These are phyloP conservation scores for Metroxylon sagu DNA, from an alignment of 176 grass and related monocot species.

Conservation along the genomic window DNA sequence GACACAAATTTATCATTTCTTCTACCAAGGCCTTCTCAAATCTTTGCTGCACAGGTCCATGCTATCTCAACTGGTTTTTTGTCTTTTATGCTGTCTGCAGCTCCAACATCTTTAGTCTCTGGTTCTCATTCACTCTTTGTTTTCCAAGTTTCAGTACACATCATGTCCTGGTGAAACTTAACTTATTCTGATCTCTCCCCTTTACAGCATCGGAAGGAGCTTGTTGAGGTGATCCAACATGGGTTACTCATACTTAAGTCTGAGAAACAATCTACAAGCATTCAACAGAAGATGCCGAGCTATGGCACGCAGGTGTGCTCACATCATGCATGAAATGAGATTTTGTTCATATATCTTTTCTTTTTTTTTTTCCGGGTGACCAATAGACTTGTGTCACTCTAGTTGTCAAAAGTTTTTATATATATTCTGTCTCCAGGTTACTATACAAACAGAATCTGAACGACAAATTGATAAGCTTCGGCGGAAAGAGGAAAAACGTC, in stretches of 20 bases:
- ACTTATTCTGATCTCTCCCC: not conserved
- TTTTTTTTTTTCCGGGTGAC: no score
- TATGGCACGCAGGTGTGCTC: constrained; percentile 85
- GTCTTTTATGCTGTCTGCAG: no score
- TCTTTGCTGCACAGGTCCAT: no score
- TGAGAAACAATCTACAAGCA: constrained; percentile 62
- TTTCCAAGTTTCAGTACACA: no score
- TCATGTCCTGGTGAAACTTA: no score
- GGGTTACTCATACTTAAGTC: constrained; percentile 85
- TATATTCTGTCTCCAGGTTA: constrained; percentile 44
- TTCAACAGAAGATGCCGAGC: constrained; percentile 89
- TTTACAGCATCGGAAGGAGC: constrained; percentile 78
- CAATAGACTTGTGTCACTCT: no score
- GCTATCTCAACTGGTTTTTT: no score
- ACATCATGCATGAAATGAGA: not conserved
- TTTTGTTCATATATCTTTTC: not conserved
- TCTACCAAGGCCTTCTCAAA: no score
- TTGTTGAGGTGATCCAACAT: constrained; percentile 80
- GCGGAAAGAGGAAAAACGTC: constrained; percentile 86
- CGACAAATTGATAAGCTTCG: constrained; percentile 90
- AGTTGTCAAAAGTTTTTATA: not conserved
- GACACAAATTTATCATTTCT: no score
- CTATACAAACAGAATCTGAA: constrained; percentile 75
- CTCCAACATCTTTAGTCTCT: no score
- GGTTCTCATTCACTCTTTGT: no score